Evolutionary conservation across 306 rosid genomes (phyloP), one percentile per base, ranked within the genome.

Genomic region (Luffa acutangula): DNA sequence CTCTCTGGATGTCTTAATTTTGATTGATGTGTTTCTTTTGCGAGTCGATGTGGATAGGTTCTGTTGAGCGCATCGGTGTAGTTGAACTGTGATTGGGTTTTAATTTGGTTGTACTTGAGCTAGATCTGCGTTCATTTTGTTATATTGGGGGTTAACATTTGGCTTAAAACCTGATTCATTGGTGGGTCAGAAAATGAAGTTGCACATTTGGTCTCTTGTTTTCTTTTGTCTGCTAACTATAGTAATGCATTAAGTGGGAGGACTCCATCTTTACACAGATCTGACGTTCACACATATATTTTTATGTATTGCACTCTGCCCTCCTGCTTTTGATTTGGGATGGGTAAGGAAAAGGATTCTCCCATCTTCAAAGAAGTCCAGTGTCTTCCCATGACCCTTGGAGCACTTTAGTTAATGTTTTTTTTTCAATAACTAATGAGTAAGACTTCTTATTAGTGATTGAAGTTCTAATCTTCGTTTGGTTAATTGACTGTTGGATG

Each of bases 71-170:
- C 11, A 9, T 42, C 0, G 18, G 8, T 34, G 43, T 25, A 13
- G 13, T 72, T 31, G 7, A 13, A 49, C 5, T 74, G 8, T 74
- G 18, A 33, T 74, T 74, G 60, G 21, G 9, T 34, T 51, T 74
- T 2, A 34, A 74, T 74, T 74, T 34, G 14, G 48, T 34, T 14
- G 6, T 53, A 2, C 31, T 51, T 74, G 25, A 52, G 78, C 78
- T 74, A 52, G 78, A 74, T 74, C 78, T 74, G 63, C 12, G 62
- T 15, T 31, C 31, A 7, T 51, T 74, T 74, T 74, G 77, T 12
- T 48, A 25, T 45, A 13, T 43, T 21, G 33, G 15, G 56, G 39
- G 11, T 9, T 9, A 45, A 69, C 53, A 20, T 66, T 69, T 71
- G 76, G 37, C 12, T 71, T 20, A 12, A 45, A 43, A 43, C 20